These are phyloP conservation scores for Keithomyces neogunnii DNA, from an alignment of 2,329 filamentous ascomycete genomes.

Conservation along the genomic window DNA sequence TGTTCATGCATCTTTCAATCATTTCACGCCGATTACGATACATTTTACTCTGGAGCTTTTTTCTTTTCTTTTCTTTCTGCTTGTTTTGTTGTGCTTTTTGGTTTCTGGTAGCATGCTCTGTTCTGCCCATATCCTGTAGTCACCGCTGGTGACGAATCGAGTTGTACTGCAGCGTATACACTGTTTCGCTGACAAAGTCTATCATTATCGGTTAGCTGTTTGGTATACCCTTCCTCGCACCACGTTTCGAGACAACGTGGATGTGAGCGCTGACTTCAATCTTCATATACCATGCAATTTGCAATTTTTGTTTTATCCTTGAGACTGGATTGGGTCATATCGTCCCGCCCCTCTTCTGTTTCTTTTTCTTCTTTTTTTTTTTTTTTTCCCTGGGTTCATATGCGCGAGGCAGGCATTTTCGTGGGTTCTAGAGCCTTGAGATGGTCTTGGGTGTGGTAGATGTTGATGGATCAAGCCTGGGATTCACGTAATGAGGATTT, in stretches of 20 bases:
- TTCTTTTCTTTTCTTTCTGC: not conserved
- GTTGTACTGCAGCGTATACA: not conserved
- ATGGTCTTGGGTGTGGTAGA: not conserved
- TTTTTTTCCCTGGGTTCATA: too few relatives aligned
- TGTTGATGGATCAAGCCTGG: not conserved
- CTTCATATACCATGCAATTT: not conserved
- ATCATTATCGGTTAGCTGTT: constrained; percentile 9
- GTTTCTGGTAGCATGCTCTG: too few relatives aligned
- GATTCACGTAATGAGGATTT: not conserved
- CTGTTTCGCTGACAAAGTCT: not conserved
- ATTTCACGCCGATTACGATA: constrained; percentile 4
- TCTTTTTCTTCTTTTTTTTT: too few relatives aligned
- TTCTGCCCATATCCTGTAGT: not conserved
- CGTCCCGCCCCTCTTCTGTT: not conserved
- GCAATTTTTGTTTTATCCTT: not conserved
- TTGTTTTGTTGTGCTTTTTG: not conserved
- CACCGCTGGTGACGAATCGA: not conserved
- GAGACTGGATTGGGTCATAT: not conserved
- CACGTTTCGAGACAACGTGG: constrained; percentile 3
- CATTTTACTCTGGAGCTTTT: not conserved
- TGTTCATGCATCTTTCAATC: not conserved
- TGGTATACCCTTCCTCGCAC: constrained; percentile 18
- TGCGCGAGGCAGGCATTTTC: not conserved
- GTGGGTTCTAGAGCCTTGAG: not conserved
- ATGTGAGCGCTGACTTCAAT: not conserved